Base-by-base conservation (phyloP, 1,139 yeast species). In the Arxiozyma bovina region DNA sequence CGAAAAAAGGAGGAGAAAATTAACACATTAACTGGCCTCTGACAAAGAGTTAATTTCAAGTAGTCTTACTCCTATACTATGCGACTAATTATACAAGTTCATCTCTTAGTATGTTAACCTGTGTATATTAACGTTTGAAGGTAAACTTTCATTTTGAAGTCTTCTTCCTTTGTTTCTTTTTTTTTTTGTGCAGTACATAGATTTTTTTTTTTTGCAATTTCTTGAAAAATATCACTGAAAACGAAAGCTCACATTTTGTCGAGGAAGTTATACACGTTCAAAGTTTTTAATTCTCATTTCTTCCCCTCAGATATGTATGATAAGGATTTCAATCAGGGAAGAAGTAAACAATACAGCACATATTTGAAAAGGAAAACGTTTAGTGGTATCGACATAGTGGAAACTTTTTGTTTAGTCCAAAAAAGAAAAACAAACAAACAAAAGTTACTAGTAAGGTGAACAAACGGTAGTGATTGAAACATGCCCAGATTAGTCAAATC, bases 401-500 rank as follows among this genome's bases (percentile, higher is more conserved):
- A n/a, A 44, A 34, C 12, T 2, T 12, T 34, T 34, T 34, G 12
- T 23, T 44, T 23, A 9, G 30, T n/a, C n/a, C n/a, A n/a, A n/a
- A n/a, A n/a, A n/a, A n/a, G n/a, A n/a, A n/a, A 20, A 30, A 27
- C 20, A 4, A 45, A 44, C 23, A 23, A 45, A n/a, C 34, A 34
- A 15, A 6, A 27, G 8, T 8, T 2, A 18, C 8, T 18, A 20
- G 20, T 17, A 22, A 27, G 21, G n/a, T 44, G 15, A 42, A 44
- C 8, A 27, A 27, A 8, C 11, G 30, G 30, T 27, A 27, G 30
- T 27, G 30, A 27, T 27, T 27, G 11, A 15, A 21, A 23, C 25
- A 53, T 53, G 56, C 54, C 54, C 4, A 34, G 55, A 45, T n/a
- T 50, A 17, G 43, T 45, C 7, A 50, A 46, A 3, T 20, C 42